A percentile compares a stretch with the other conserved stretches of the same genome.
Conservation (phyloP, 1,139 yeast species). For the Sugiyamaella japonica region DNA sequence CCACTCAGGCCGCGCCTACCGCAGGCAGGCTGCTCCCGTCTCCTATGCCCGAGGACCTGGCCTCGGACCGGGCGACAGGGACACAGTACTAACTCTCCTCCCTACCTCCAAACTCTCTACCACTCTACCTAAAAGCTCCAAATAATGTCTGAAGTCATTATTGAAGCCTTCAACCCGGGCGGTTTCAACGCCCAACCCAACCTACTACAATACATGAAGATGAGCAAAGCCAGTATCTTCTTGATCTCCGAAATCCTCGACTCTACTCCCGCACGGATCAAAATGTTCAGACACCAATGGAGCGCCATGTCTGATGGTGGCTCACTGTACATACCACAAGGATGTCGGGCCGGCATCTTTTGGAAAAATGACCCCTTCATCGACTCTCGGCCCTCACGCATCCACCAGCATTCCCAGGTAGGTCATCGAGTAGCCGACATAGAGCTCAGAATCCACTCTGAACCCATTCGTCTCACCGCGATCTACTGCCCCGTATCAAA, state of each 20-base stretch:
- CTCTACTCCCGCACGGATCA: background rate
- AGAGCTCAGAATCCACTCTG: background rate
- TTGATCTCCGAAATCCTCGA: background rate
- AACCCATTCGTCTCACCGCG: background rate
- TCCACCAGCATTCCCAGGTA: background rate
- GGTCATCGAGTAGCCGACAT: background rate
- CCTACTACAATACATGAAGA: background rate
- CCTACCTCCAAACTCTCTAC: too few species aligned
- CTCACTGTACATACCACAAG: background rate
- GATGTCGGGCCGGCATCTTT: background rate
- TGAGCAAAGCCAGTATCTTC: background rate
- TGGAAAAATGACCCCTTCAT: background rate
- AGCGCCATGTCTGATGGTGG: background rate
- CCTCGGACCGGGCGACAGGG: too few species aligned
- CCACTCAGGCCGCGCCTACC: too few species aligned
- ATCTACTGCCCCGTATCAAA: background rate
- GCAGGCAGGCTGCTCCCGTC: too few species aligned
- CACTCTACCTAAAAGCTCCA: too few species aligned
- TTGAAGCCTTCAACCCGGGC: background rate
- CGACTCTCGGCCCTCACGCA: background rate
- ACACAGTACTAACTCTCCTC: too few species aligned
- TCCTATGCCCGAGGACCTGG: too few species aligned
- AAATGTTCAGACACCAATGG: background rate
- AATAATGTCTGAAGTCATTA: too few species aligned
- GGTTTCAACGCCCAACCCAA: background rate